Conservation (phyloP, 129 eudicot species). For the Sambucus nigra region DNA sequence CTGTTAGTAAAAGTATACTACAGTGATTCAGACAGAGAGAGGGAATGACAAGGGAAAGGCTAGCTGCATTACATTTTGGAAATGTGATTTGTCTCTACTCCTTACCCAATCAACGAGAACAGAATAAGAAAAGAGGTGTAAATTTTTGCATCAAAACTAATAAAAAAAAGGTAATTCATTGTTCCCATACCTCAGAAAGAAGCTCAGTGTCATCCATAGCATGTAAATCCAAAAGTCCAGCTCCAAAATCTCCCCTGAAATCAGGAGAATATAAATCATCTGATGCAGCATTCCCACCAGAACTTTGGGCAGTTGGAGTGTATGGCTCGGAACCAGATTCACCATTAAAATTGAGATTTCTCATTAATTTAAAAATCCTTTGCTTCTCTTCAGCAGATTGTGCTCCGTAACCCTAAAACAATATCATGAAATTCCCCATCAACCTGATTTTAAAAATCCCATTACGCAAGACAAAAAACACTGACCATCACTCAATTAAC, state of each 20-base stretch:
- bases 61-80: too few species aligned
- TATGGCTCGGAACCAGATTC: slow-evolving; percentile 87
- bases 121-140: too few species aligned
- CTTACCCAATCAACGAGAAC: too few species aligned
- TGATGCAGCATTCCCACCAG: slow-evolving; percentile 44
- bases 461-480: neutral
- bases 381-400: slow-evolving; percentile 98
- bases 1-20: too few species aligned
- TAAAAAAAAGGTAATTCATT: slow-evolving; percentile 1
- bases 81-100: too few species aligned
- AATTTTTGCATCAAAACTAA: slow-evolving; percentile 5
- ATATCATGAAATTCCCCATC: slow-evolving; percentile 11
- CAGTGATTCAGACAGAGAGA: too few species aligned
- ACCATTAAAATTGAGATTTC: slow-evolving; percentile 82
- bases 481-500: neutral
- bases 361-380: slow-evolving; percentile 84
- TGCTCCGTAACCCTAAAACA: slow-evolving; percentile 88
- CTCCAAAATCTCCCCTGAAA: slow-evolving; percentile 97
- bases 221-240: slow-evolving; percentile 96
- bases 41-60: too few species aligned
- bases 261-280: slow-evolving; percentile 71
- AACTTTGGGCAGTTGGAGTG: slow-evolving; percentile 67
- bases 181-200: slow-evolving; percentile 64
- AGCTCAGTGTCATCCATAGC: slow-evolving; percentile 99
- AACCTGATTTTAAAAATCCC: slow-evolving; percentile 11